A percentile compares a stretch with the other conserved stretches of the same genome.
phyloP scores from a whole-genome alignment of 345 rosid genomes.

The Litchi chinensis region DNA sequence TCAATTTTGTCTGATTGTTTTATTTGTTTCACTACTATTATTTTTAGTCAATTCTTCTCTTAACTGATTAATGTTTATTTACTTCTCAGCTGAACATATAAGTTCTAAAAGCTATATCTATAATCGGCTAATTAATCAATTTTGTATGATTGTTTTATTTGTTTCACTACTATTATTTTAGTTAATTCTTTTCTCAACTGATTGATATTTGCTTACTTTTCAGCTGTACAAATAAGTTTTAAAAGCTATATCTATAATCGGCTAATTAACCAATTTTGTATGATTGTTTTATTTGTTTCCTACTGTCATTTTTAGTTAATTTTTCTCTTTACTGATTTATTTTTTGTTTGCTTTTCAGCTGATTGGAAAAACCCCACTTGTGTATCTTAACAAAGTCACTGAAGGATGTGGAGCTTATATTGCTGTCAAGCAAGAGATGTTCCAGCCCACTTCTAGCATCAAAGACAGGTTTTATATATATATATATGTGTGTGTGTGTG shows the following conservation, averaged over 20 bases:
- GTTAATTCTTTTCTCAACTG: background rate
- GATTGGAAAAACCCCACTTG: constrained; percentile 83
- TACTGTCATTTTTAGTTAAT: background rate
- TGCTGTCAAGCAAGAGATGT: constrained; percentile 91
- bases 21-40: background rate
- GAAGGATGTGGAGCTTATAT: constrained; percentile 93
- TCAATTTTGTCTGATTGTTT: background rate
- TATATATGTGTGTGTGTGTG: too few relatives aligned
- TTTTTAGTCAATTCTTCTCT: background rate
- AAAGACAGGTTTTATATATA: constrained; percentile 69
- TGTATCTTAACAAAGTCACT: constrained; percentile 76
- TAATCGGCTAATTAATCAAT: background rate
- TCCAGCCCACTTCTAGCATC: constrained; percentile 90
- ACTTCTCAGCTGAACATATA: too few relatives aligned
- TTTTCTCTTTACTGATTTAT: background rate
- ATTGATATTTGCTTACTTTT: background rate
- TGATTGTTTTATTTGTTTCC: background rate
- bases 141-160: background rate
- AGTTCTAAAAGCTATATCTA: background rate
- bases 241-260: background rate
- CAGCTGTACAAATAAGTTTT: too few relatives aligned
- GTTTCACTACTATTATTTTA: background rate
- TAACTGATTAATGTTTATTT: background rate
- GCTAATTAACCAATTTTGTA: background rate
- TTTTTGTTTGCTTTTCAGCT: constrained; percentile 42